A percentile compares a stretch with the other conserved stretches of the same genome.
Evolutionary conservation across 129 eudicot species (phyloP).

Genomic region (Calendula officinalis): DNA sequence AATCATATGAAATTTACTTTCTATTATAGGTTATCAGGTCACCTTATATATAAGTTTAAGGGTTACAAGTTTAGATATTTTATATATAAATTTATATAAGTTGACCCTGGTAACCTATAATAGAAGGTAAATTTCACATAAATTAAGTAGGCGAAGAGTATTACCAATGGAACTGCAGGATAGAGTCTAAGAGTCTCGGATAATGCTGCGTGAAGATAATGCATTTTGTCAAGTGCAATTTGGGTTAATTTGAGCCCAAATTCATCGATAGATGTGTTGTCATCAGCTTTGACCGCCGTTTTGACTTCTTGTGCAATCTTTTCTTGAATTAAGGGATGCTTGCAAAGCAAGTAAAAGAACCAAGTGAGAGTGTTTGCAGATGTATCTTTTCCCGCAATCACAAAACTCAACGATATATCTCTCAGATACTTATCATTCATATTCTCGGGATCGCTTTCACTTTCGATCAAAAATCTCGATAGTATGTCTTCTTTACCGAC

Average conservation of each 20-base stretch:
- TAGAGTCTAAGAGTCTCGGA: constrained; percentile 8
- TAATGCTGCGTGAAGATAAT: constrained; percentile 6
- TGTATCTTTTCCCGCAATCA: constrained; percentile 11
- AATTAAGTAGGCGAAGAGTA: not conserved
- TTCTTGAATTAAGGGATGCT: constrained; percentile 10
- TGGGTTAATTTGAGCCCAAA: not conserved
- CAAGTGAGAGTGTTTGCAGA: constrained; percentile 14
- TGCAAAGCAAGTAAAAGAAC: constrained; percentile 9
- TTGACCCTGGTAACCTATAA: too few relatives aligned
- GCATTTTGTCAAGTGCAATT: constrained; percentile 8
- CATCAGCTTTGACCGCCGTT: not conserved
- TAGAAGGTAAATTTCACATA: too few relatives aligned
- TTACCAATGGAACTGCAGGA: constrained; percentile 16
- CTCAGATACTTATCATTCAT: not conserved
- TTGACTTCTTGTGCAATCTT: constrained; percentile 1
- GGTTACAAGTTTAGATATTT: too few relatives aligned
- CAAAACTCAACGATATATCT: constrained; percentile 14
- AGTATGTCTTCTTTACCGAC: constrained; percentile 23
- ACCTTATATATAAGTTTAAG: too few relatives aligned
- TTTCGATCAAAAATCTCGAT: constrained; percentile 1
- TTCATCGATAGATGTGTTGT: not conserved
- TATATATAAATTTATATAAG: too few relatives aligned
- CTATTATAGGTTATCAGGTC: too few relatives aligned
- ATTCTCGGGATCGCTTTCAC: not conserved
- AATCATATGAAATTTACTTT: too few relatives aligned